Evolutionary conservation across 2,329 filamentous ascomycete genomes (phyloP).

Genomic region (Xylariaceae sp.): DNA sequence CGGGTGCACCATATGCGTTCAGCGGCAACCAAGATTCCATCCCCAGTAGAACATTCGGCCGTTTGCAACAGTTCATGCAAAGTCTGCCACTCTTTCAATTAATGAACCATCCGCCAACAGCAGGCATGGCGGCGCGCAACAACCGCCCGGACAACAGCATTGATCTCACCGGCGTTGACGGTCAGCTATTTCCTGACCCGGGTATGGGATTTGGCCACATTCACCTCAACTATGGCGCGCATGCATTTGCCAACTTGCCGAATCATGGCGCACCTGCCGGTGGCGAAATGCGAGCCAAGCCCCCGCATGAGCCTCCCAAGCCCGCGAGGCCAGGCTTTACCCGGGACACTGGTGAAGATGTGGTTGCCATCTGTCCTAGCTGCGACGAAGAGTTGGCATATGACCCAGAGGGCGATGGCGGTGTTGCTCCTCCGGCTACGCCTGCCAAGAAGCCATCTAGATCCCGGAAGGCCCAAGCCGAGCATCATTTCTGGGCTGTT

Average conservation of each 20-base stretch:
- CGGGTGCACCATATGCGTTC: constrained; percentile 3
- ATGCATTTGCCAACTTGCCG: constrained; percentile 18
- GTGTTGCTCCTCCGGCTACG: constrained; percentile 29
- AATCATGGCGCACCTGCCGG: constrained; percentile 3
- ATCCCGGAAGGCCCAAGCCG: constrained; percentile 49
- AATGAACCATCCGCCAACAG: constrained; percentile 2
- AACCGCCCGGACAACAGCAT: constrained; percentile 22
- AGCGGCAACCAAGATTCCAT: constrained; percentile 1
- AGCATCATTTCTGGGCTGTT: constrained; percentile 88
- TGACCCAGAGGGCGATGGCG: constrained; percentile 50
- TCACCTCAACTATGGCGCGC: constrained; percentile 24
- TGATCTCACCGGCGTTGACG: constrained; percentile 20
- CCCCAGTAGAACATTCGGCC: background rate
- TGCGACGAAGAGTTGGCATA: constrained; percentile 80
- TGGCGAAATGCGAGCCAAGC: constrained; percentile 32
- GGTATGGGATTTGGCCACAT: constrained; percentile 14
- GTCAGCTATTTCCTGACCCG: constrained; percentile 5
- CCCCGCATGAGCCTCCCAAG: constrained; percentile 58
- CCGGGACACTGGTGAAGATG: constrained; percentile 64
- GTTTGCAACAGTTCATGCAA: constrained; percentile 15
- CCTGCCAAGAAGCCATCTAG: constrained; percentile 37
- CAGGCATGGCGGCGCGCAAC: constrained; percentile 12
- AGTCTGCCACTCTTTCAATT: constrained; percentile 20
- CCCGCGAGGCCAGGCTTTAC: constrained; percentile 72
- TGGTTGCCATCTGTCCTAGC: constrained; percentile 75